Evolutionary conservation across 352 stramenopile species (phyloP), one percentile per base, ranked within the genome.

Genomic region (Pythium sp.): DNA sequence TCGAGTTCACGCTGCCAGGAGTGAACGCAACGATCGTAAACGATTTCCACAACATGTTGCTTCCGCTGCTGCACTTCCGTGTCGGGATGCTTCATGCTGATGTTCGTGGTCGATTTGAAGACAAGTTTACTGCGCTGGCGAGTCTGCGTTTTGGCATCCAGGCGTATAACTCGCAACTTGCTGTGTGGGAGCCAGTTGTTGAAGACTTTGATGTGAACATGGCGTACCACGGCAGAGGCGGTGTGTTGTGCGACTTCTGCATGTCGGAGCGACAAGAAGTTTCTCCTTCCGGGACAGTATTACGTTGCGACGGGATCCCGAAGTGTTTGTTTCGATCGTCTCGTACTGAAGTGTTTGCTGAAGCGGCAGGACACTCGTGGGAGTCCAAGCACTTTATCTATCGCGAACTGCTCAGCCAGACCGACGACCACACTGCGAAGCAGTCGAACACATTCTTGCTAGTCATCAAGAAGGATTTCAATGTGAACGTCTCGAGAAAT

Each of bases 11-110:
- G 43, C 71, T 95, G 0, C 86, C 87, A 32, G 87, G 86, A 12
- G 69, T 95, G 34, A 90, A 93, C 36, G 84, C 87, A 9, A 95
- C 87, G 7, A 75, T 95, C 30, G 79, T 95, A 15, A 95, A 95
- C 64, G 87, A 95, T 66, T 93, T 94, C 43, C 85, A 95, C 71
- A 94, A 95, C 59, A 95, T 95, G 87, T 67, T 94, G 49, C 69
- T 95, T 15, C 87, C 87, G 2, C 54, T 95, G 46, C 67, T 95
- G 69, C 87, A 95, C 62, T 80, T 92, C n/a, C 84, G 84, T 11
- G 69, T 93, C 15, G 72, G 76, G 12, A 80, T 78, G n/a, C 68
- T 95, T n/a, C 78, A 90, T 55, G 70, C 87, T 0, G 82, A 91
- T 58, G 72, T 95, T 26, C 77, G 85, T 36, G 84, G 86, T 30